phyloP scores from a whole-genome alignment of 208 protist genomes.

The Leishmania martiniquensis region DNA sequence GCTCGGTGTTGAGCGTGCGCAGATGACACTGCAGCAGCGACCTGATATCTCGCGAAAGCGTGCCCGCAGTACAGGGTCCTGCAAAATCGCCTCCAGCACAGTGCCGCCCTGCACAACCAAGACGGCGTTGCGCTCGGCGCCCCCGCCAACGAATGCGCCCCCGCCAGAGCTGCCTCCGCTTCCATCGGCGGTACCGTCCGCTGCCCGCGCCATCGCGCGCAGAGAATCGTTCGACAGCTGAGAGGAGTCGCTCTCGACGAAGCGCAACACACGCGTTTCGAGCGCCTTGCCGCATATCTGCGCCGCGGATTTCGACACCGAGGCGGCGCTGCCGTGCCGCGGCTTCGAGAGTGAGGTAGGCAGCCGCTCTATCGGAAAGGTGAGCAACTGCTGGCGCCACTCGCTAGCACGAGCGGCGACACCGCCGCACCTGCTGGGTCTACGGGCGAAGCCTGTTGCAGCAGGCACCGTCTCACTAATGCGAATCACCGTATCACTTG shows the following conservation, averaged over 20 bases:
- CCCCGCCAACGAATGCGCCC: background rate
- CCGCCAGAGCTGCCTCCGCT: background rate
- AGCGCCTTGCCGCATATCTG: slow-evolving; percentile 16
- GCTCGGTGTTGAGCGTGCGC: slow-evolving; percentile 93
- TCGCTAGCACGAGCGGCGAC: background rate
- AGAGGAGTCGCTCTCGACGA: slow-evolving; percentile 5
- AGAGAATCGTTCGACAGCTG: slow-evolving; percentile 19
- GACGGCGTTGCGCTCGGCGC: slow-evolving; percentile 20
- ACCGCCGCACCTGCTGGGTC: slow-evolving; percentile 9
- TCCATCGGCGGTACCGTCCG: background rate
- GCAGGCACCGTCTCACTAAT: slow-evolving; percentile 19
- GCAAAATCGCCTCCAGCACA: slow-evolving; percentile 78
- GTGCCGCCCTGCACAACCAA: slow-evolving; percentile 66
- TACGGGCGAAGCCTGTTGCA: background rate
- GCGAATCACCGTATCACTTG: slow-evolving; percentile 53
- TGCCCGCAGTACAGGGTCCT: slow-evolving; percentile 31
- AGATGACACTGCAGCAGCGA: slow-evolving; percentile 90
- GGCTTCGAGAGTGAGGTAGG: background rate
- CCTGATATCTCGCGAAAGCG: slow-evolving; percentile 62
- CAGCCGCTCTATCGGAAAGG: slow-evolving; percentile 16
- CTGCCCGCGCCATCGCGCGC: slow-evolving; percentile 8
- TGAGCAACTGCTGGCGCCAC: slow-evolving; percentile 24
- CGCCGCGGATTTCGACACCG: background rate
- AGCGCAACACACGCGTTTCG: slow-evolving; percentile 20
- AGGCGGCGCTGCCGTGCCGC: background rate